Evolutionary conservation across 257 asterid species (phyloP), one percentile per base, ranked within the genome.

Genomic region (Primulina eburnea): DNA sequence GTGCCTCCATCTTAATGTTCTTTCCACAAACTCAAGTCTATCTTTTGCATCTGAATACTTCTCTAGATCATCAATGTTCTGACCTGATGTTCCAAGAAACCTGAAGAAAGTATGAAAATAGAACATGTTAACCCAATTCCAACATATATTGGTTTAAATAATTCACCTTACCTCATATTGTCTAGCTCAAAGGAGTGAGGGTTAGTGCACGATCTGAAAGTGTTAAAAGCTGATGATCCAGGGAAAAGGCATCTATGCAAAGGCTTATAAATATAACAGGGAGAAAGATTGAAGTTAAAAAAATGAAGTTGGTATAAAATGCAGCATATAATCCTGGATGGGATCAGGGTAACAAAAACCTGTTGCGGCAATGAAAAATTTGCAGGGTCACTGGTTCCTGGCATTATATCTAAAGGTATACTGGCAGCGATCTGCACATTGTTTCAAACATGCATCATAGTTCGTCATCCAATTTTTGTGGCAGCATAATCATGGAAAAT

Each of bases 1-100:
- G 83, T 91, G 99, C 75, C 99, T 86, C 97, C 99, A 94, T 86
- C 87, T 84, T 85, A 94, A 70, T 52, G 97, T 91, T 86, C 99
- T 86, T 81, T 91, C 99, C 87, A 94, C 65, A 74, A 88, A 91
- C 64, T 76, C 96, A 68, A 89, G 78, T 77, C 75, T 86, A 76
- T 74, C 80, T 58, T 78, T 71, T 17, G 93, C 97, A 68, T 89
- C 88, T 52, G 97, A 85, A 83, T 94, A 91, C 77, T 84, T 88
- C 79, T 81, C 89, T 76, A 91, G 97, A 79, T 94, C 96, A 53
- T 86, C 92, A 50, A 94, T 89, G 77, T 86, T 94, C 80, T 91
- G 96, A 76, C 97, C 99, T 47, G 97, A 94, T 68, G 99, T 89
- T 70, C 99, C 99, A 63, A 94, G 91, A 73, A 91, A 91, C 75